These are phyloP conservation scores for Trifolium dubium DNA, from an alignment of 306 rosid genomes.

Conservation along the genomic window DNA sequence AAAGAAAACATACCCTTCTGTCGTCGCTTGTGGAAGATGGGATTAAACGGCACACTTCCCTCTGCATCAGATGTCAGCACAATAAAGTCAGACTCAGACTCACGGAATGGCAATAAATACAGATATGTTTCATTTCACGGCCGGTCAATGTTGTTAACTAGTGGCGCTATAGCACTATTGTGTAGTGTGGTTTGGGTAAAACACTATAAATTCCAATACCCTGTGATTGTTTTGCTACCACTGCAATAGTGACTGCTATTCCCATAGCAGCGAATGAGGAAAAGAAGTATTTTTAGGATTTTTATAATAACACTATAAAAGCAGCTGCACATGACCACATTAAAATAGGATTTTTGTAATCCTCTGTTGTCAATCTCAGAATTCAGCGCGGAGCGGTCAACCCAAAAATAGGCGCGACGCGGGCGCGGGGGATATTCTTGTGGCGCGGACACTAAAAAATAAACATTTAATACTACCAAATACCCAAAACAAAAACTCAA, in stretches of 20 bases:
- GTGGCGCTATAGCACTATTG: not conserved
- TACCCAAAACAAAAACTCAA: too few relatives aligned
- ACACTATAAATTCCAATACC: not conserved
- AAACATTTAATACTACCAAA: too few relatives aligned
- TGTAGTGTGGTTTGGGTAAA: not conserved
- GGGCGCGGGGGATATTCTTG: too few relatives aligned
- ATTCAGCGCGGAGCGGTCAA: too few relatives aligned
- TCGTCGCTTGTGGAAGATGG: conserved; percentile 74
- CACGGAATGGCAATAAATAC: conserved; percentile 22
- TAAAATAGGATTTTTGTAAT: too few relatives aligned
- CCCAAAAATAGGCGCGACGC: too few relatives aligned
- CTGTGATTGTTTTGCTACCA: not conserved
- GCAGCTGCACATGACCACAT: not conserved
- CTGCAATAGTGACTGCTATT: not conserved
- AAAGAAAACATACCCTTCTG: conserved; percentile 68
- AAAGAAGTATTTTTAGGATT: not conserved
- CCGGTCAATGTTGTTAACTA: not conserved
- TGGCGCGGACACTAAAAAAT: too few relatives aligned
- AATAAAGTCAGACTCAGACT: conserved; percentile 31
- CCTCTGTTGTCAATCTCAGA: too few relatives aligned
- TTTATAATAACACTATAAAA: not conserved
- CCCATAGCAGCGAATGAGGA: not conserved
- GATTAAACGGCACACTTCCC: conserved; percentile 86
- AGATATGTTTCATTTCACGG: not conserved
- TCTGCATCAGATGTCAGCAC: conserved; percentile 59